Conservation (phyloP, 352 stramenopile genomes). For the Globisporangium splendens region DNA sequence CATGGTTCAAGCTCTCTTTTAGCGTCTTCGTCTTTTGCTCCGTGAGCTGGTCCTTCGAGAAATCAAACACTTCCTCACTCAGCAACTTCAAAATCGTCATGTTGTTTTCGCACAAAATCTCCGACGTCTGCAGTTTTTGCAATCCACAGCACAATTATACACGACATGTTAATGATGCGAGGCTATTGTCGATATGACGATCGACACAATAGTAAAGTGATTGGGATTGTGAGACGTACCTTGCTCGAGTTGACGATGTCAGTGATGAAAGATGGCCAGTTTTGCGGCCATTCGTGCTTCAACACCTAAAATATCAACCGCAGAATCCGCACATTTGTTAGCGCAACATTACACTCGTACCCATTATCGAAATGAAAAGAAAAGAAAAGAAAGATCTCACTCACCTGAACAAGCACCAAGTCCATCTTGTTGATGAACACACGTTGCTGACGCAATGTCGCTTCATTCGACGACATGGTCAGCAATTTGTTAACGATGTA, state of each 20-base stretch:
- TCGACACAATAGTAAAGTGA: neutral
- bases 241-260: slow-evolving; percentile 93
- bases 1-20: slow-evolving; percentile 97
- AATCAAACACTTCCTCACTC: slow-evolving; percentile 99
- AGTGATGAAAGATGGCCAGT: slow-evolving; percentile 99
- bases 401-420: slow-evolving; percentile 91
- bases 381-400: too few relatives aligned
- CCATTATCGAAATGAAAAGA: neutral
- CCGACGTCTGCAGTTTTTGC: slow-evolving; percentile 78
- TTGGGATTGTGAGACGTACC: slow-evolving; percentile 25
- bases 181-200: neutral
- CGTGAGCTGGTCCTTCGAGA: slow-evolving; percentile 97
- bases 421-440: slow-evolving; percentile 96
- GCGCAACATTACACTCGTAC: neutral
- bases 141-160: neutral
- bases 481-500: slow-evolving; percentile 98
- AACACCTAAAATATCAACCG: slow-evolving; percentile 88
- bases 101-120: slow-evolving; percentile 99
- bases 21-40: slow-evolving; percentile 97
- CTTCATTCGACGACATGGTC: slow-evolving; percentile 88
- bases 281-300: slow-evolving; percentile 99
- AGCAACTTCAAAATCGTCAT: slow-evolving; percentile 99
- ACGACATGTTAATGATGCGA: neutral
- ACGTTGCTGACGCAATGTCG: slow-evolving; percentile 82
- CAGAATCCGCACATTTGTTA: neutral